Evolutionary conservation across 148 eudicot species (phyloP).

Genomic region (Selenicereus undatus): DNA sequence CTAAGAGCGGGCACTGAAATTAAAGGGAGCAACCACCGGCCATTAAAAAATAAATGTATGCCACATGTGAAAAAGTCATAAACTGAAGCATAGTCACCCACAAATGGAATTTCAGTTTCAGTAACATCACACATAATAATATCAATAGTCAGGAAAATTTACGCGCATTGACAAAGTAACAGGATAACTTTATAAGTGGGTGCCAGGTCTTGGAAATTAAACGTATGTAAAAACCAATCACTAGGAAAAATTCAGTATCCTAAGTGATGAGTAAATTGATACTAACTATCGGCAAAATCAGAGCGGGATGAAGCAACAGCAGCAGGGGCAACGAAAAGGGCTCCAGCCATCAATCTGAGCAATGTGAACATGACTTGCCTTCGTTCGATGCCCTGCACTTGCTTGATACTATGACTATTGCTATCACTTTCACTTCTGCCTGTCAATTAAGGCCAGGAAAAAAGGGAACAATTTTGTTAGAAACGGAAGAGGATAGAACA

Average conservation of each 20-base stretch:
- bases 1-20: constrained; percentile 87
- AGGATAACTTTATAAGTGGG: not conserved
- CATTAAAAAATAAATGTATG: not conserved
- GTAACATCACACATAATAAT: not conserved
- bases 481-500: not conserved
- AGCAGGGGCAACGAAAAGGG: constrained; percentile 8
- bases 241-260: not conserved
- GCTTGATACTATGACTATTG: not conserved
- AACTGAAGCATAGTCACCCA: not conserved
- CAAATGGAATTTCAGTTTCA: not conserved
- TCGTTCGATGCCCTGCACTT: constrained; percentile 13
- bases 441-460: not conserved
- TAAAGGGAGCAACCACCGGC: not conserved
- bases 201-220: not conserved
- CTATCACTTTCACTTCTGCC: not conserved
- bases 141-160: not conserved
- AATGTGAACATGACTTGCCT: constrained; percentile 25
- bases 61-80: not conserved
- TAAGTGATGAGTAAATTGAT: not conserved
- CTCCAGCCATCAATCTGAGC: constrained; percentile 18
- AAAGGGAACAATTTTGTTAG: not conserved
- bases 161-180: not conserved
- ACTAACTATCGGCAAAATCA: constrained; percentile 69
- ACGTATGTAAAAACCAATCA: not conserved
- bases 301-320: constrained; percentile 21